Evolutionary conservation across 495 filamentous ascomycete species (phyloP), one percentile per base, ranked within the genome.

Genomic region (Penicillium cinerascens): DNA sequence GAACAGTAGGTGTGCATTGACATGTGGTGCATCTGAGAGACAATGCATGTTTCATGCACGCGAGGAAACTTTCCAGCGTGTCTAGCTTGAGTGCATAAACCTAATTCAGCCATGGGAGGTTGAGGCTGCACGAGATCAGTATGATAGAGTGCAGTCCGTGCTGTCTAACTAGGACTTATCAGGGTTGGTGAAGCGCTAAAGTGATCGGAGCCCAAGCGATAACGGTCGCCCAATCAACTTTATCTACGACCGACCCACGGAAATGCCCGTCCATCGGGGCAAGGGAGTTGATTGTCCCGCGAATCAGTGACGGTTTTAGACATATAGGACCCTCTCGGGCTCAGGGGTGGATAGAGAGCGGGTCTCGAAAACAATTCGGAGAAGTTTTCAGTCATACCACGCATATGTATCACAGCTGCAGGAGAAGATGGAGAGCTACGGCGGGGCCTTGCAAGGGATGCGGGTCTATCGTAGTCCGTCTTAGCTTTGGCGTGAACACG

Each of bases 361-460:
- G 20, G 22, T 18, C 13, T 15, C 13, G 6, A 17, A 17, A 23
- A 15, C 21, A 21, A 20, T n/a, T 22, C 1, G 10, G 20, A 25
- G 26, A 9, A 4, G 23, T 44, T 3, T 9, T 37, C 35, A 29
- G 2, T 41, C 11, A 35, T n/a, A 9, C 16, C 9, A 26, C 21
- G 33, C 18, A 16, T 9, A 2, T 39, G 37, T 39, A 39, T 20
- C 37, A 39, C 36, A 5, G 27, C 15, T 16, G 22, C 22, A 54
- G 4, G 38, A n/a, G 15, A 16, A 29, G 16, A 48, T 41, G 50
- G 35, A 41, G 17, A 33, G 3, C 42, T 13, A 42, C 26, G 36
- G 42, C 27, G 43, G 47, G 17, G 36, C 27, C 33, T 56, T 42
- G 60, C 56, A 64, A 64, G 60, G 57, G 57, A 41, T 25, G 41